Evolutionary conservation across 1,284 basidiomycete species (phyloP).

Genomic region (Marasmius sp.): DNA sequence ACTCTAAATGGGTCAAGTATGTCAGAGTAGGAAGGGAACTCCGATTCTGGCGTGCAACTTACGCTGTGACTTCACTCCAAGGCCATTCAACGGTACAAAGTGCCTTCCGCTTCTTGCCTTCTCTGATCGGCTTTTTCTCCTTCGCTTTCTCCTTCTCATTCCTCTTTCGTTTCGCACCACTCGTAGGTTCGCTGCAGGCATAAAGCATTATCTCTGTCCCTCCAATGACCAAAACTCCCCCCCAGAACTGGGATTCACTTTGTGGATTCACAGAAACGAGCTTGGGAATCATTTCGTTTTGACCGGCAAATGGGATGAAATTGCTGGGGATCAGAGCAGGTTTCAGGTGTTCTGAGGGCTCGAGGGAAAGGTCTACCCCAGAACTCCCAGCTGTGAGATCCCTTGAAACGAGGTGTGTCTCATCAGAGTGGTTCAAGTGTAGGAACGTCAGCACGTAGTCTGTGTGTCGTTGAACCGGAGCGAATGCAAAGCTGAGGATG

Average conservation of each 20-base stretch:
- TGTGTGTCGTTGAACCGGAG: constrained; percentile 43
- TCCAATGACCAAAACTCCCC: constrained; percentile 71
- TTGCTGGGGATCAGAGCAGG: constrained; percentile 40
- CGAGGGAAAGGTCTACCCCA: constrained; percentile 48
- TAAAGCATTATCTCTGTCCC: constrained; percentile 62
- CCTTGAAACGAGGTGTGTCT: constrained; percentile 60
- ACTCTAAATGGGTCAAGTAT: background rate
- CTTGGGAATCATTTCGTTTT: constrained; percentile 38
- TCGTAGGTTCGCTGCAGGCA: constrained; percentile 51
- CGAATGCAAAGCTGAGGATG: constrained; percentile 69
- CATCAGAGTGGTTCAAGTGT: constrained; percentile 62
- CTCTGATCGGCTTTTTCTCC: constrained; percentile 56
- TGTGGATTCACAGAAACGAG: constrained; percentile 47
- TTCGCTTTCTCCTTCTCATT: constrained; percentile 39
- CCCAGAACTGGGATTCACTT: constrained; percentile 38
- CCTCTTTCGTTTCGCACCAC: constrained; percentile 52
- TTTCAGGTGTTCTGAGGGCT: constrained; percentile 48
- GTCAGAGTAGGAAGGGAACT: background rate
- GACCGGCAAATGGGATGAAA: constrained; percentile 32
- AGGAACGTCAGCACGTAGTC: constrained; percentile 65
- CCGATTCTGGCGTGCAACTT: constrained; percentile 23
- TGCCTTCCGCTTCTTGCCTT: constrained; percentile 52
- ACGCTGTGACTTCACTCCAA: constrained; percentile 68
- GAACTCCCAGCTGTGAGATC: constrained; percentile 45
- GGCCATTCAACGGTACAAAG: constrained; percentile 65